phyloP scores from a whole-genome alignment of 2,329 filamentous ascomycete genomes.

The Curvularia hawaiiensis region DNA sequence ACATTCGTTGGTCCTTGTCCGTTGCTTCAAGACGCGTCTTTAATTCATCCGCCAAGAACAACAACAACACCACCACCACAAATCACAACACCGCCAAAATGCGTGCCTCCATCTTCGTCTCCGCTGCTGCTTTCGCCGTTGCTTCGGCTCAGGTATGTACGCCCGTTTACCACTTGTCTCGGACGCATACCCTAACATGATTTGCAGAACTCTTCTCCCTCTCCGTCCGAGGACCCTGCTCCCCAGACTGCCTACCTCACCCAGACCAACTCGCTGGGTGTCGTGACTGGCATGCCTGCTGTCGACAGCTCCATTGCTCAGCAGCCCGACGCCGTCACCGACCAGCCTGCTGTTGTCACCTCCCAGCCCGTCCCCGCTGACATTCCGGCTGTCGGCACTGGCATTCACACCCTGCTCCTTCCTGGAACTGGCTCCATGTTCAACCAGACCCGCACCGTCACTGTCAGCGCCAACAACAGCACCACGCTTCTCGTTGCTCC shows the following conservation, averaged over 20 bases:
- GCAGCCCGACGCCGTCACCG: constrained; percentile 32
- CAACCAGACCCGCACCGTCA: constrained; percentile 38
- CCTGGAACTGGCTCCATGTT: constrained; percentile 29
- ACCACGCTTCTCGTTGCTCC: constrained; percentile 34
- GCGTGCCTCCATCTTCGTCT: constrained; percentile 40
- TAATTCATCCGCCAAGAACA: constrained; percentile 11
- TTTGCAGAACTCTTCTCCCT: constrained; percentile 8
- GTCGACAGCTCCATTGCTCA: constrained; percentile 29
- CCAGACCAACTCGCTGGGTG: constrained; percentile 43
- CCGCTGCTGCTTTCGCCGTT: constrained; percentile 36
- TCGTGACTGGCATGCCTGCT: constrained; percentile 39
- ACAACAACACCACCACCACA: constrained; percentile 12
- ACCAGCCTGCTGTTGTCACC: constrained; percentile 29
- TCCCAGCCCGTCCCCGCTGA: constrained; percentile 35
- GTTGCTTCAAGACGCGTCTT: constrained; percentile 15
- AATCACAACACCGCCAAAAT: constrained; percentile 27
- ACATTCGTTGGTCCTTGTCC: constrained; percentile 16
- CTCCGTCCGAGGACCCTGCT: not conserved
- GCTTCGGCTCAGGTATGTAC: constrained; percentile 37
- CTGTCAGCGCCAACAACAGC: constrained; percentile 44
- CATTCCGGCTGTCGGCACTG: constrained; percentile 45
- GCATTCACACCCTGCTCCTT: constrained; percentile 42
- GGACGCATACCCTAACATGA: constrained; percentile 3
- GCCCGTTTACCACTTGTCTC: constrained; percentile 13
- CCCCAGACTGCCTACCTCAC: constrained; percentile 36